Conservation (phyloP, 1,284 basidiomycete genomes). For the Singerocomus inundabilis region DNA sequence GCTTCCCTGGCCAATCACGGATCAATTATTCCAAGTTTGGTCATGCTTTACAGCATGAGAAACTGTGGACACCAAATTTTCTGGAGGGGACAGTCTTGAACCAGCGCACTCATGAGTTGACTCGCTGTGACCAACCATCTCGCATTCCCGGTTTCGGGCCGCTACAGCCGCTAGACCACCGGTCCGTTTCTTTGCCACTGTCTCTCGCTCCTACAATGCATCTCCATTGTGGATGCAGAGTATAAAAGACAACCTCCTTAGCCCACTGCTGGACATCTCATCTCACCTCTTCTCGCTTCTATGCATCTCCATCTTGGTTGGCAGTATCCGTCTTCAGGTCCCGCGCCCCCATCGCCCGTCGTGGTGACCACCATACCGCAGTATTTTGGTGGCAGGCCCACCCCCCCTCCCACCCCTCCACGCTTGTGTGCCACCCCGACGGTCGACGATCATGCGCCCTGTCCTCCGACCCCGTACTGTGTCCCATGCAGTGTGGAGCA, state of each 20-base stretch:
- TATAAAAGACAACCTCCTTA: conserved; percentile 18
- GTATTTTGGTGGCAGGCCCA: conserved; percentile 1
- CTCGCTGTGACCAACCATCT: conserved; percentile 65
- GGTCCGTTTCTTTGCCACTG: conserved; percentile 4
- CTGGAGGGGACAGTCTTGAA: conserved; percentile 88
- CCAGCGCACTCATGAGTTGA: conserved; percentile 69
- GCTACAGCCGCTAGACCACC: conserved; percentile 71
- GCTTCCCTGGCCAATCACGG: conserved; percentile 83
- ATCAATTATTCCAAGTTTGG: conserved; percentile 72
- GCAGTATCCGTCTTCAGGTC: neutral
- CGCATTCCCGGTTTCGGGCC: conserved; percentile 79
- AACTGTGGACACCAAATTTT: conserved; percentile 81
- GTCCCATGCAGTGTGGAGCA: neutral
- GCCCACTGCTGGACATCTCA: neutral
- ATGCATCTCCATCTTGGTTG: conserved; percentile 4
- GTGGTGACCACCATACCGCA: neutral
- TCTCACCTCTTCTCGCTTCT: neutral
- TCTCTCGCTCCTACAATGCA: neutral
- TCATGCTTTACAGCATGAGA: conserved; percentile 61
- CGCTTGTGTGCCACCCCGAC: neutral
- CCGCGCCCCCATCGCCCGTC: conserved; percentile 10
- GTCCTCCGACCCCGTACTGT: conserved; percentile 15
- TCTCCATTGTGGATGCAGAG: neutral
- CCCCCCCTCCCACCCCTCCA: conserved; percentile 14
- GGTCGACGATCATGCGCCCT: conserved; percentile 9